A percentile compares a stretch with the other conserved stretches of the same genome.
phyloP scores from a whole-genome alignment of 2,329 filamentous ascomycete species.

The Claviceps maximensis region DNA sequence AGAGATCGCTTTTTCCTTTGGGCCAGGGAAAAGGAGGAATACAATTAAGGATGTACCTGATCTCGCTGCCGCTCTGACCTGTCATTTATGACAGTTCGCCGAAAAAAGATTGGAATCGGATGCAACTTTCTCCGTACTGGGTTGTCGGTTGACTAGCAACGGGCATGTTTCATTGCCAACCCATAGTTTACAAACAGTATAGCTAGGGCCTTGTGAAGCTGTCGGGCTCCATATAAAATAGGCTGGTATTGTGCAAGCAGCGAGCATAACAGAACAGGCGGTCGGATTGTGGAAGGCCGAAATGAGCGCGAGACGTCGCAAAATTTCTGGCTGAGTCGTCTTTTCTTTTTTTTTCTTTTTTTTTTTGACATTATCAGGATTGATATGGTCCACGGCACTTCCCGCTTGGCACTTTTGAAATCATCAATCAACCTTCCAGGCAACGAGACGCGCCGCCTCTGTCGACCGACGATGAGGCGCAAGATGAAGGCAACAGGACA shows the following conservation, averaged over 20 bases:
- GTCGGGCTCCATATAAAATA: neutral
- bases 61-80: neutral
- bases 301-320: neutral
- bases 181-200: neutral
- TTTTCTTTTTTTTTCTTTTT: no score
- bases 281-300: neutral
- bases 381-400: neutral
- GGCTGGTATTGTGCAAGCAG: neutral
- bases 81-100: neutral
- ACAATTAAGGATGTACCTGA: neutral
- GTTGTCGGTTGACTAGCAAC: neutral
- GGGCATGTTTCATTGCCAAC: neutral
- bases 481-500: neutral
- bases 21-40: neutral
- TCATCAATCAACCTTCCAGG: neutral
- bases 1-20: neutral
- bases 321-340: neutral
- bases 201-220: neutral
- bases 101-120: neutral
- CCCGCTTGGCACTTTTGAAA: neutral
- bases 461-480: neutral
- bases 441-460: neutral
- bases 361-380: neutral
- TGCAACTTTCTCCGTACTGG: neutral
- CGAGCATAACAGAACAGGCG: neutral